Evolutionary conservation across 108 stramenopile species (phyloP), one percentile per base, ranked within the genome.

Genomic region (Cyclotella sp.): DNA sequence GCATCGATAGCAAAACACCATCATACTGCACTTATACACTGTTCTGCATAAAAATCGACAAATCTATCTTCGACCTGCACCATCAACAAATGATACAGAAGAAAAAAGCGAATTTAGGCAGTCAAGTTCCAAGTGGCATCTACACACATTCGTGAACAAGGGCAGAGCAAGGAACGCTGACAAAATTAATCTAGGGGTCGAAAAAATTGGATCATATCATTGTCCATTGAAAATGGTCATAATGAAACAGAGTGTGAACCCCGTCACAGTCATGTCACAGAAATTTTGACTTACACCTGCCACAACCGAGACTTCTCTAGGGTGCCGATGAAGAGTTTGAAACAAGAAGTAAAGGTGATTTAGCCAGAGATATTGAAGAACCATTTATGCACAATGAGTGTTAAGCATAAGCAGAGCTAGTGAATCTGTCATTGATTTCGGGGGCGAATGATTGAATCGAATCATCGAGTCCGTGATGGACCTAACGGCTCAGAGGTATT

Each of bases 201-300:
- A 55, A 79, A 79, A 79, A 79, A 79, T 72, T 79, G 70, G 44
- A 54, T 22, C 70, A 59, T 66, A 67, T 70, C 77, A 79, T 67
- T 24, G 59, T 63, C 43, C 41, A 55, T 39, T 40, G 19, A 49
- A 70, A 62, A 63, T 53, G 78, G 78, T 21, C 39, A 28, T 66
- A 66, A 66, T 66, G 65, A 45, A 43, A 79, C 78, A 79, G 78
- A 79, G 78, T 79, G 78, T 79, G 70, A 51, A 72, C 34, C 78
- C 78, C 77, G 43, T 16, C 15, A 19, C 40, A 51, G 9, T 41
- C 15, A 41, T 42, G 19, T 55, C 29, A 9, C 12, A 62, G 9
- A 21, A 27, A 46, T n/a, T 47, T 52, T 13, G 21, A 65, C 39
- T 63, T 28, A 3, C 45, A 40, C 46, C 1, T 49, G 26, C 22